Percentiles rank a stretch among this genome's conserved stretches.
Evolutionary conservation across 352 stramenopile species (phyloP).

Genomic region (Achlya hypogyna): DNA sequence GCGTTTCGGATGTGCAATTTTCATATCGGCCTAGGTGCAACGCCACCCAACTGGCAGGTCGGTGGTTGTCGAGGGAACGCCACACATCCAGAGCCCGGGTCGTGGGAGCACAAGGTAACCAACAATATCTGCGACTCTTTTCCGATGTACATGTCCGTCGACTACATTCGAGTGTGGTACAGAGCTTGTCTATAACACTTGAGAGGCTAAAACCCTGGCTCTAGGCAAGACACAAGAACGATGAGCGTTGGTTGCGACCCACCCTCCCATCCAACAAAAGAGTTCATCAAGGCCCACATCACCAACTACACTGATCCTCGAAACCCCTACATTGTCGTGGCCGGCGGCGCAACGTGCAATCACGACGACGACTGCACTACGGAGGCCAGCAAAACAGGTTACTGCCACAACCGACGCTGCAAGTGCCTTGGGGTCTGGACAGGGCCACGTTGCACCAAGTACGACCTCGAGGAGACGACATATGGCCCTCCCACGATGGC

Average conservation of each 20-base stretch:
- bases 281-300: constrained; percentile 45
- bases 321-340: constrained; percentile 35
- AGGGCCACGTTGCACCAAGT: constrained; percentile 36
- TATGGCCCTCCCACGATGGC: neutral
- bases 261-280: constrained; percentile 35
- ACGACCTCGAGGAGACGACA: neutral
- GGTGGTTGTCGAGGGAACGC: constrained; percentile 45
- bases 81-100: neutral
- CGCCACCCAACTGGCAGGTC: constrained; percentile 35
- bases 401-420: constrained; percentile 46
- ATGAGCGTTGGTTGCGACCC: constrained; percentile 51
- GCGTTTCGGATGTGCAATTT: neutral
- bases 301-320: constrained; percentile 37
- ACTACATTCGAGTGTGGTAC: constrained; percentile 43
- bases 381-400: constrained; percentile 36
- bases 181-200: too few species aligned
- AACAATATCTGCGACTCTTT: constrained; percentile 56
- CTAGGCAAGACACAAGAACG: constrained; percentile 16
- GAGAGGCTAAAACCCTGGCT: too few species aligned
- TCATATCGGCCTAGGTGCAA: constrained; percentile 25
- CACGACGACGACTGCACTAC: constrained; percentile 40
- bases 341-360: constrained; percentile 34
- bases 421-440: constrained; percentile 43
- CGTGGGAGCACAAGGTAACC: constrained; percentile 21
- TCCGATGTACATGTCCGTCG: constrained; percentile 67